A percentile compares a stretch with the other conserved stretches of the same genome.
These are phyloP conservation scores for Chlorella ohadii DNA, from an alignment of 139 green algal species.

Conservation along the genomic window DNA sequence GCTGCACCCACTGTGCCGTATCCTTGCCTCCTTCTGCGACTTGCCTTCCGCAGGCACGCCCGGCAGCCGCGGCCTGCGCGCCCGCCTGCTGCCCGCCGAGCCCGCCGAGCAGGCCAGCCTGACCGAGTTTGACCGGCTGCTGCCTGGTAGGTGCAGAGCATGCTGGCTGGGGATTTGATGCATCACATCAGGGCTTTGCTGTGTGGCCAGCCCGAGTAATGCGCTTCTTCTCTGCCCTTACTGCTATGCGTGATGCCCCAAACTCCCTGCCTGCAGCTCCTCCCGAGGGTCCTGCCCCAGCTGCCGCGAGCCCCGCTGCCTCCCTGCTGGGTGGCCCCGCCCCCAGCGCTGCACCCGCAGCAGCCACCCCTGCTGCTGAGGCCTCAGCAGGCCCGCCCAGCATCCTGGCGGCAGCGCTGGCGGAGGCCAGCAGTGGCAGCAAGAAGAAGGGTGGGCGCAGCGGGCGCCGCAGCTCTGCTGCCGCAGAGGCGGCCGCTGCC, in stretches of 20 bases:
- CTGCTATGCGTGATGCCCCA: too few species aligned
- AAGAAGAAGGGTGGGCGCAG: background rate
- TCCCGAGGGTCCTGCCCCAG: background rate
- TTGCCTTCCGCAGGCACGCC: constrained; percentile 19
- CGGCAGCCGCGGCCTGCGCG: constrained; percentile 21
- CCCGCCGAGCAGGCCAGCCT: background rate
- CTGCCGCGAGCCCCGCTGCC: too few species aligned
- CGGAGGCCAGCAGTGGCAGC: constrained; percentile 10
- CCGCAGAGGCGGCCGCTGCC: background rate
- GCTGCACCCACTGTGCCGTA: too few species aligned
- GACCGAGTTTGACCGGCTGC: constrained; percentile 33
- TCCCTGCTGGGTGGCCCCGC: too few species aligned
- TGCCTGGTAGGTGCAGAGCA: background rate
- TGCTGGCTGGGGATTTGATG: background rate
- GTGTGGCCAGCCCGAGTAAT: too few species aligned
- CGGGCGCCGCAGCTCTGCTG: background rate
- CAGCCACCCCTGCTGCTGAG: background rate
- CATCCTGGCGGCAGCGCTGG: constrained; percentile 17
- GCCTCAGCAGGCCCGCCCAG: background rate
- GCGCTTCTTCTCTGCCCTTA: too few species aligned
- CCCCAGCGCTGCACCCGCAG: background rate
- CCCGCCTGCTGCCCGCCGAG: constrained; percentile 19
- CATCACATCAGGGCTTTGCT: too few species aligned
- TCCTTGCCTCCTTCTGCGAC: background rate
- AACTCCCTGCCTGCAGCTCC: background rate